These are phyloP conservation scores for Dactylellina drechsleri DNA, from an alignment of 2,329 filamentous ascomycete genomes.

Conservation along the genomic window DNA sequence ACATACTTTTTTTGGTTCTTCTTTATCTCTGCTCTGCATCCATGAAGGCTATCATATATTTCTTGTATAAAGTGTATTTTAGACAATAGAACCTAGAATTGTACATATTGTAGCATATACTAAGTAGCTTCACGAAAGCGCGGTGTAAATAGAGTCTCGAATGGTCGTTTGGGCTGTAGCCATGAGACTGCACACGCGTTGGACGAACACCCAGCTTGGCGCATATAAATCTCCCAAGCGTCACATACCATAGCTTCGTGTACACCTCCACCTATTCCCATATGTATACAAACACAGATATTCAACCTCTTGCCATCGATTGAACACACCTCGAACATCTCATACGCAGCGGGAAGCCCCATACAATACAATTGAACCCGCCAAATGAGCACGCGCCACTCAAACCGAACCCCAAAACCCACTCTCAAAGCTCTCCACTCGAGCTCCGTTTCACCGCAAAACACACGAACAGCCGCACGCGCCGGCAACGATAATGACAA, in stretches of 20 bases:
- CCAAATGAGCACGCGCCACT: slow-evolving; percentile 52
- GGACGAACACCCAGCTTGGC: slow-evolving; percentile 13
- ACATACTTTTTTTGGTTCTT: background rate
- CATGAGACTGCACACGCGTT: background rate
- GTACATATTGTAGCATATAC: slow-evolving; percentile 16
- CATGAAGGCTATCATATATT: slow-evolving; percentile 7
- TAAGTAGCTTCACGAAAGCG: background rate
- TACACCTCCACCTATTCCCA: no score
- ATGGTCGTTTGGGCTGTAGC: background rate
- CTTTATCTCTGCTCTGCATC: slow-evolving; percentile 31
- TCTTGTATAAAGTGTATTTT: slow-evolving; percentile 22
- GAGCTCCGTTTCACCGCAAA: slow-evolving; percentile 31
- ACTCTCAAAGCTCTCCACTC: slow-evolving; percentile 41
- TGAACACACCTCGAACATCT: background rate
- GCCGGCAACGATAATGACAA: background rate
- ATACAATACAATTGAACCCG: background rate
- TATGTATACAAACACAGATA: no score
- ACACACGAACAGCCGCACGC: slow-evolving; percentile 6
- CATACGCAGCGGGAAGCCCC: background rate
- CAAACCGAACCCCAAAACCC: slow-evolving; percentile 23
- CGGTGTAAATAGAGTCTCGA: background rate
- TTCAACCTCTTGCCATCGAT: no score
- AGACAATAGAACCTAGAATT: slow-evolving; percentile 15
- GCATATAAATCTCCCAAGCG: slow-evolving; percentile 6
- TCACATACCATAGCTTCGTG: background rate